These are phyloP conservation scores for Chenopodium berlandieri DNA, from an alignment of 148 eudicot species.

Conservation along the genomic window DNA sequence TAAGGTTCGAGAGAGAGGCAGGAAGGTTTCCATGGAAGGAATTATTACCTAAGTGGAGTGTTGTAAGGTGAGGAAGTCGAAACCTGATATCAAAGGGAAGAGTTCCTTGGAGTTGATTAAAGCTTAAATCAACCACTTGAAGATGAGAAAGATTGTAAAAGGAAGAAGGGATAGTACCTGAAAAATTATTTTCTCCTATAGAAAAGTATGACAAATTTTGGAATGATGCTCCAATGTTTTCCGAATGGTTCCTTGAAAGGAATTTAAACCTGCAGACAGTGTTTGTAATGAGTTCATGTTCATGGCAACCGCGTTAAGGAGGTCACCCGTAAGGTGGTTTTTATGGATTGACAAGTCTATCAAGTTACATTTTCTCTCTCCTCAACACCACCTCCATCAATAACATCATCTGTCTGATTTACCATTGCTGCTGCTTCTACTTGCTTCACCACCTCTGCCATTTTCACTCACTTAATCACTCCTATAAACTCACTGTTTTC, in stretches of 20 bases:
- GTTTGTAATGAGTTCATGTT: not conserved
- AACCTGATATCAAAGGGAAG: too few relatives aligned
- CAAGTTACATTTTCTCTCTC: constrained; percentile 25
- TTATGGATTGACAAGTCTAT: too few relatives aligned
- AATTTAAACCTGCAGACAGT: not conserved
- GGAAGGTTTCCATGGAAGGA: too few relatives aligned
- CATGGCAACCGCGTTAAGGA: not conserved
- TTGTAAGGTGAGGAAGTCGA: too few relatives aligned
- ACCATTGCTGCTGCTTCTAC: constrained; percentile 35
- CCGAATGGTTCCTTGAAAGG: constrained; percentile 12
- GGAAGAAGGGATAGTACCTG: constrained; percentile 12
- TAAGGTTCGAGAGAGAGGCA: too few relatives aligned
- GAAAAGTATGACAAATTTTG: not conserved
- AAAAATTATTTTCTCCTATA: not conserved
- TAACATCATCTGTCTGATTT: constrained; percentile 26
- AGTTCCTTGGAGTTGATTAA: too few relatives aligned
- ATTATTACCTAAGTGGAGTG: too few relatives aligned
- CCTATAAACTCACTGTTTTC: not conserved
- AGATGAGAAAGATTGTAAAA: not conserved
- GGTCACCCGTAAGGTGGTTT: not conserved
- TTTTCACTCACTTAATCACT: constrained; percentile 1
- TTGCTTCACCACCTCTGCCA: constrained; percentile 36
- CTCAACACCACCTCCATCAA: constrained; percentile 9
- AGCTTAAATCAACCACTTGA: not conserved
- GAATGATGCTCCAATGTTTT: not conserved